Evolutionary conservation across 2,329 filamentous ascomycete genomes (phyloP).

Genomic region (Botrytis fragariae): DNA sequence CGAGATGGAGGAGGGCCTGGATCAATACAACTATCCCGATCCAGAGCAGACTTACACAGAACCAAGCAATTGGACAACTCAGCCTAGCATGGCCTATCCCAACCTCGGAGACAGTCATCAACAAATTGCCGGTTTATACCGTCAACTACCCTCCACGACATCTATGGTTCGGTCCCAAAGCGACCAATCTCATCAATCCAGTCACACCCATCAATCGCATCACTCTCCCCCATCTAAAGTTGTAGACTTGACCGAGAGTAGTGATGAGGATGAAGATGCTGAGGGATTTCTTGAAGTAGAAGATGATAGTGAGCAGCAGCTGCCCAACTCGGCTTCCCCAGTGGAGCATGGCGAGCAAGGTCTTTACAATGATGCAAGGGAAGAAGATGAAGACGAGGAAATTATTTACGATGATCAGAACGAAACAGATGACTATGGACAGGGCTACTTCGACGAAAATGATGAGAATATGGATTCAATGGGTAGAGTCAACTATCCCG

Average conservation of each 20-base stretch:
- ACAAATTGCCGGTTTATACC: slow-evolving; percentile 9
- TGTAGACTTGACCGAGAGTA: slow-evolving; percentile 34
- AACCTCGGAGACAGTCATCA: slow-evolving; percentile 18
- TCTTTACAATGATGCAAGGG: not conserved
- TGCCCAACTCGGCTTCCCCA: not conserved
- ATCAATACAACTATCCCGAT: slow-evolving; percentile 17
- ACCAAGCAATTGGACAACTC: slow-evolving; percentile 8
- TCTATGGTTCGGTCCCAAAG: slow-evolving; percentile 32
- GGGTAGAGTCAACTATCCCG: not conserved
- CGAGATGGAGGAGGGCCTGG: not conserved
- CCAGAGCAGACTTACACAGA: slow-evolving; percentile 18
- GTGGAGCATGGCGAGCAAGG: not conserved
- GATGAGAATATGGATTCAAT: slow-evolving; percentile 1
- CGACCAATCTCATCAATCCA: slow-evolving; percentile 24
- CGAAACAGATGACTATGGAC: slow-evolving; percentile 14
- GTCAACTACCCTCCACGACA: slow-evolving; percentile 21
- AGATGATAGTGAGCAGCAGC: slow-evolving; percentile 31
- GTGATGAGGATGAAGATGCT: slow-evolving; percentile 24
- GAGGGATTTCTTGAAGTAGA: slow-evolving; percentile 22
- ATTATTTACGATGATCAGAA: not conserved
- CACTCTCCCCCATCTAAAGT: slow-evolving; percentile 25
- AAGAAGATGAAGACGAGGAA: not conserved
- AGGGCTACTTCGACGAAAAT: slow-evolving; percentile 39
- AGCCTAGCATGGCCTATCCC: slow-evolving; percentile 27
- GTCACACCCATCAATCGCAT: not conserved